Conservation (phyloP, 2,329 filamentous ascomycete genomes). For the Aspergillus fijiensis region DNA sequence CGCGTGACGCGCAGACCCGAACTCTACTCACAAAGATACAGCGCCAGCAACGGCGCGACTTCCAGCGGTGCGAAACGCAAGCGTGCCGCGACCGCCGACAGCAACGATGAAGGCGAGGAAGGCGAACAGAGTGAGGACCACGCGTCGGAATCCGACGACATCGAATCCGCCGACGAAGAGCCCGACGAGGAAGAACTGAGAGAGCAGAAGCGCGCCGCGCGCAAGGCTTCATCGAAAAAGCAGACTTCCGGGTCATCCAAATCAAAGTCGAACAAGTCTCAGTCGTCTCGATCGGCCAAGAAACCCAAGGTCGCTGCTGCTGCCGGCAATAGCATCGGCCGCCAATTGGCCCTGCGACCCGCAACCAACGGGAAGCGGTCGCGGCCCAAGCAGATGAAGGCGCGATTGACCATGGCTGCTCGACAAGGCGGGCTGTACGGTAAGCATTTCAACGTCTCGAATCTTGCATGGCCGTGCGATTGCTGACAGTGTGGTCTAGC, state of each 20-base stretch:
- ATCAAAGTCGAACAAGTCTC: conserved; percentile 23
- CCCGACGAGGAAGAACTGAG: conserved; percentile 53
- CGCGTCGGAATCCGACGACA: conserved; percentile 40
- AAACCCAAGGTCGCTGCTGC: conserved; percentile 52
- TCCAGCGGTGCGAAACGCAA: conserved; percentile 51
- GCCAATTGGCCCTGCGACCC: conserved; percentile 56
- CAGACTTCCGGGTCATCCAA: conserved; percentile 41
- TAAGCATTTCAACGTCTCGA: conserved; percentile 29
- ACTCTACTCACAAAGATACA: conserved; percentile 42
- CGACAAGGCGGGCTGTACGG: conserved; percentile 59
- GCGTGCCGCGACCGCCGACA: conserved; percentile 40
- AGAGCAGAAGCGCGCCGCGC: conserved; percentile 41
- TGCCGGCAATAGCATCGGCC: conserved; percentile 46
- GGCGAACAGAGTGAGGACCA: conserved; percentile 29
- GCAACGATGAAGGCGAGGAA: conserved; percentile 34
- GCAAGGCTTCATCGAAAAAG: conserved; percentile 35
- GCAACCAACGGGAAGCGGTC: conserved; percentile 47
- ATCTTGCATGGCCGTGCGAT: conserved; percentile 1
- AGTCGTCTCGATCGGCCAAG: conserved; percentile 44
- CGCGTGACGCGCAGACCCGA: conserved; percentile 45
- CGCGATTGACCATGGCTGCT: conserved; percentile 53
- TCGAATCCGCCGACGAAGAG: conserved; percentile 37
- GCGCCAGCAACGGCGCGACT: conserved; percentile 24
- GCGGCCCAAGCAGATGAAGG: conserved; percentile 51
- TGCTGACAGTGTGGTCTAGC: conserved; percentile 42